These are phyloP conservation scores for Sclerotinia glacialis DNA, from an alignment of 2,329 filamentous ascomycete genomes.

Conservation along the genomic window DNA sequence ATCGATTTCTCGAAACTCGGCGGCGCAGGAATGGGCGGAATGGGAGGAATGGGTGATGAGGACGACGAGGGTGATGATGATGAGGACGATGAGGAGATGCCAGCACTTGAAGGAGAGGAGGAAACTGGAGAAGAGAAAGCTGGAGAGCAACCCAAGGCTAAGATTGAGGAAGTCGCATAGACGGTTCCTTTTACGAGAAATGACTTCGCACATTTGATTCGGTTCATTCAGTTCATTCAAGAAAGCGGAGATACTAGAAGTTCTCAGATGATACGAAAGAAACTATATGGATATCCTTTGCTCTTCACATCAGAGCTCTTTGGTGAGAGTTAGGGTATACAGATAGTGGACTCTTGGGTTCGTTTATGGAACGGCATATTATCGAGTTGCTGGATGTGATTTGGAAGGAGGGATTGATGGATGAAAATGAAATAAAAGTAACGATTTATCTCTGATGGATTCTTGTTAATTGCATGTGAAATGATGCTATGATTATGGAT, in stretches of 20 bases:
- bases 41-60: conserved; percentile 44
- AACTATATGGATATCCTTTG: conserved; percentile 6
- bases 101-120: conserved; percentile 68
- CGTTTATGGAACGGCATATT: neutral
- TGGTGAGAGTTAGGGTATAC: conserved; percentile 1
- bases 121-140: conserved; percentile 40
- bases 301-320: neutral
- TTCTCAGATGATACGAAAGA: conserved; percentile 7
- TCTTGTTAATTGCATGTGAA: neutral
- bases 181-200: conserved; percentile 10
- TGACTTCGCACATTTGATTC: neutral
- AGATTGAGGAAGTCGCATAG: conserved; percentile 40
- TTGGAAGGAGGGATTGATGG: neutral
- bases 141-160: conserved; percentile 45
- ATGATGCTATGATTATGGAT: neutral
- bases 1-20: conserved; percentile 94
- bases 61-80: conserved; percentile 48
- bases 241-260: conserved; percentile 6
- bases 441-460: neutral
- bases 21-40: conserved; percentile 50
- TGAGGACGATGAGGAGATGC: conserved; percentile 79
- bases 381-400: conserved; percentile 1
- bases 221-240: conserved; percentile 3
- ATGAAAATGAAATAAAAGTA: conserved; percentile 13
- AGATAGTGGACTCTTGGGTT: conserved; percentile 10